These are phyloP conservation scores for Pyrenochaeta sp. DNA, from an alignment of 2,329 filamentous ascomycete species.

Conservation along the genomic window DNA sequence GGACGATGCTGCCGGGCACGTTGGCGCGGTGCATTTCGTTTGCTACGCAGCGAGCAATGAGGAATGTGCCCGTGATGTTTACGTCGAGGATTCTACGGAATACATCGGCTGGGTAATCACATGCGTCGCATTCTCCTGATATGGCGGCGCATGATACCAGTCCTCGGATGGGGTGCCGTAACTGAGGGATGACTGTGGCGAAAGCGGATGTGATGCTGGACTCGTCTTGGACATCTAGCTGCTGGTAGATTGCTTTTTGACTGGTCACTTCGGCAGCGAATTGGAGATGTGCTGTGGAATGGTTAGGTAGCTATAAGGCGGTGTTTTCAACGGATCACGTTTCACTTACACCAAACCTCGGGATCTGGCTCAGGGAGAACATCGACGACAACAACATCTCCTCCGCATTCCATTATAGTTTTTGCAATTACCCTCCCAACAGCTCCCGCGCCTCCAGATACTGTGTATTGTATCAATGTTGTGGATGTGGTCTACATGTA, in stretches of 20 bases:
- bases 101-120: constrained; percentile 40
- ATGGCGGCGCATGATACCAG: constrained; percentile 40
- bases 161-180: constrained; percentile 31
- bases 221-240: constrained; percentile 32
- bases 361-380: constrained; percentile 3
- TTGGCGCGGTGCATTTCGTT: constrained; percentile 39
- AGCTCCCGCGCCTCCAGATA: constrained; percentile 38
- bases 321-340: neutral
- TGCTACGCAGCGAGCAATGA: constrained; percentile 42
- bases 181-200: constrained; percentile 6
- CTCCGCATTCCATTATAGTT: constrained; percentile 36
- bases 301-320: neutral
- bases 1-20: constrained; percentile 45
- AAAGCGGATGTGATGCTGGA: constrained; percentile 18
- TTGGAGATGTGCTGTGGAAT: constrained; percentile 7
- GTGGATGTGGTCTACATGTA: neutral
- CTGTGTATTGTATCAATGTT: constrained; percentile 7
- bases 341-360: constrained; percentile 16
- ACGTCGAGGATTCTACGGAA: constrained; percentile 48
- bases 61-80: constrained; percentile 49
- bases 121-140: constrained; percentile 39
- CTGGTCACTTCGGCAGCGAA: constrained; percentile 8
- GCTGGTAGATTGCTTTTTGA: constrained; percentile 23
- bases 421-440: constrained; percentile 30
- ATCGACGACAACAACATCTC: constrained; percentile 34